Percentiles rank a stretch among this genome's conserved stretches.
Evolutionary conservation across 345 rosid genomes (phyloP).

Genomic region (Iberis pinnata): DNA sequence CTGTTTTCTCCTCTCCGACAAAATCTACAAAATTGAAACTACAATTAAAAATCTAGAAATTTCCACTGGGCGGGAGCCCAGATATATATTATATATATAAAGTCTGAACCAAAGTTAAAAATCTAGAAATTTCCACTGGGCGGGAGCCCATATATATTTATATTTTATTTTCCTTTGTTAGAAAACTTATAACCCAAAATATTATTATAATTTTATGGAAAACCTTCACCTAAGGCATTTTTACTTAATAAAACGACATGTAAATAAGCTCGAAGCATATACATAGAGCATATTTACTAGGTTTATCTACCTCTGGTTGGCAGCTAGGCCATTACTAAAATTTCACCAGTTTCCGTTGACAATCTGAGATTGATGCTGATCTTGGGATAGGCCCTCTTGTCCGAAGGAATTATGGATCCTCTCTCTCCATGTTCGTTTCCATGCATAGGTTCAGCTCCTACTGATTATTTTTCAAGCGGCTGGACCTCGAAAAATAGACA

Average conservation of each 20-base stretch:
- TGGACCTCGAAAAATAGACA: slow-evolving; percentile 22
- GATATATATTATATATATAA: no score
- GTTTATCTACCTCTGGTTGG: slow-evolving; percentile 57
- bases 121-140: no score
- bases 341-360: slow-evolving; percentile 59
- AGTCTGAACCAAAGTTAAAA: no score
- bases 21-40: slow-evolving; percentile 7
- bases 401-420: slow-evolving; percentile 82
- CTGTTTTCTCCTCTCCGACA: background rate
- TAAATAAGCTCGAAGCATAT: no score
- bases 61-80: no score
- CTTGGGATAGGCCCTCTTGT: slow-evolving; percentile 59
- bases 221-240: no score
- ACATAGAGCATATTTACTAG: no score
- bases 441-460: slow-evolving; percentile 68
- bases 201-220: no score
- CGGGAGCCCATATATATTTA: no score
- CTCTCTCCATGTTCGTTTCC: slow-evolving; percentile 93
- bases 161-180: no score
- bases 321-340: slow-evolving; percentile 48
- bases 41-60: slow-evolving; percentile 15
- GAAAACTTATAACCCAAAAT: no score
- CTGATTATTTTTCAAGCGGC: slow-evolving; percentile 24
- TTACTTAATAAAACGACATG: no score
- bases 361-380: slow-evolving; percentile 55